Conservation (phyloP, 768 basidiomycete genomes). For the Pleurotus sapidus region DNA sequence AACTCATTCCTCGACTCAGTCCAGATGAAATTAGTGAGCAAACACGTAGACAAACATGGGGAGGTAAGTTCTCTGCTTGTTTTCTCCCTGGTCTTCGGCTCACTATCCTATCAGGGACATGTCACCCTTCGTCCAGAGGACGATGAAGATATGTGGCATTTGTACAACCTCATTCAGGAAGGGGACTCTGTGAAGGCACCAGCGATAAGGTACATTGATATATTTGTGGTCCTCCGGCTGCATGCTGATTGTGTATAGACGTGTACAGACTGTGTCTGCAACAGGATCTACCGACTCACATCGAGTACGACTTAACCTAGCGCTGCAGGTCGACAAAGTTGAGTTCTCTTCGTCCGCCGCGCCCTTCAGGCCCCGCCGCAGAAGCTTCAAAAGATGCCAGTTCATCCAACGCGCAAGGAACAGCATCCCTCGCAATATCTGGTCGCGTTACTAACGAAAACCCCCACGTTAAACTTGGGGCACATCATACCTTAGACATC, state of each 20-base stretch:
- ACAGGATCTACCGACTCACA: slow-evolving; percentile 95
- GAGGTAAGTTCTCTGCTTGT: slow-evolving; percentile 46
- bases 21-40: slow-evolving; percentile 82
- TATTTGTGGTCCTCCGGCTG: not conserved
- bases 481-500: slow-evolving; percentile 92
- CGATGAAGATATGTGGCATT: slow-evolving; percentile 99
- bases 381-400: slow-evolving; percentile 19
- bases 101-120: slow-evolving; percentile 62
- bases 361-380: slow-evolving; percentile 36
- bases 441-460: slow-evolving; percentile 88
- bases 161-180: slow-evolving; percentile 93
- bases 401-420: slow-evolving; percentile 27
- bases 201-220: slow-evolving; percentile 64
- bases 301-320: slow-evolving; percentile 81
- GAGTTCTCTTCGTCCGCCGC: slow-evolving; percentile 75
- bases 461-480: slow-evolving; percentile 85
- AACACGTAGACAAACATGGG: slow-evolving; percentile 80
- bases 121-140: slow-evolving; percentile 95
- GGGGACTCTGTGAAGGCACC: slow-evolving; percentile 85
- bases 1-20: slow-evolving; percentile 6
- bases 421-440: slow-evolving; percentile 77
- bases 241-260: slow-evolving; percentile 37
- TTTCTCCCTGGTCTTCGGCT: not conserved
- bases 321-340: slow-evolving; percentile 74
- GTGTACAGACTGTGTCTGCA: slow-evolving; percentile 84